Conservation (phyloP, 2,329 filamentous ascomycete species). For the Coniochaeta sp. region DNA sequence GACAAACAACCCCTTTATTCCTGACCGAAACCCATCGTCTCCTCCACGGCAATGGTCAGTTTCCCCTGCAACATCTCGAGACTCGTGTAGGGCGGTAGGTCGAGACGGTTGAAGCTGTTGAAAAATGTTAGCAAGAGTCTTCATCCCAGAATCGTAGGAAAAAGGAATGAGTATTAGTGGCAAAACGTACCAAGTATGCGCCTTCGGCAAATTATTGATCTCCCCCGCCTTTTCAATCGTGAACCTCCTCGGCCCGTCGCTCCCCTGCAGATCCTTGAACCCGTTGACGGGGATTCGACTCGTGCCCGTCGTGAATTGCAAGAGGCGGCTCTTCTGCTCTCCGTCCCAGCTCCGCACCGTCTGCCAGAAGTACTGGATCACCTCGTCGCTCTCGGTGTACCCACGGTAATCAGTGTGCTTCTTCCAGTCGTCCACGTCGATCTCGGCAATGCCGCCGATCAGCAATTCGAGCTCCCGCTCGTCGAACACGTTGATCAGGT, state of each 20-base stretch:
- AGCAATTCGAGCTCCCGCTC: constrained; percentile 94
- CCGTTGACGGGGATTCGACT: constrained; percentile 98
- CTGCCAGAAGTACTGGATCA: constrained; percentile 99
- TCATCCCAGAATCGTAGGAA: background rate
- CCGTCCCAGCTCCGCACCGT: constrained; percentile 95
- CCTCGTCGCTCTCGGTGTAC: constrained; percentile 95
- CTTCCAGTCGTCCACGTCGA: constrained; percentile 99
- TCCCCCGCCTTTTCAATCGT: constrained; percentile 98
- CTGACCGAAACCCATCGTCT: constrained; percentile 98
- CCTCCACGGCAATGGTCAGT: constrained; percentile 93
- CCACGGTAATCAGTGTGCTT: constrained; percentile 99
- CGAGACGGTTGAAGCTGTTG: constrained; percentile 93
- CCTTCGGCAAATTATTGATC: constrained; percentile 83
- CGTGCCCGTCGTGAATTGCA: constrained; percentile 97
- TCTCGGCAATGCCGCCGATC: constrained; percentile 98
- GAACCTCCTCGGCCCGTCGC: constrained; percentile 88
- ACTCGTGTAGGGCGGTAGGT: constrained; percentile 87
- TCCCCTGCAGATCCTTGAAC: constrained; percentile 97
- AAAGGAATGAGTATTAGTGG: background rate
- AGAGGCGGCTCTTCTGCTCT: constrained; percentile 90
- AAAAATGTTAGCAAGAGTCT: constrained; percentile 19
- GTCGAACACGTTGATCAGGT: constrained; percentile 97
- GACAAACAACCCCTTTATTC: constrained; percentile 57
- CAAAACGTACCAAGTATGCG: constrained; percentile 82
- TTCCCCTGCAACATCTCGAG: constrained; percentile 82